These are phyloP conservation scores for Leishmania mexicana DNA, from an alignment of 208 protist species.

Conservation along the genomic window DNA sequence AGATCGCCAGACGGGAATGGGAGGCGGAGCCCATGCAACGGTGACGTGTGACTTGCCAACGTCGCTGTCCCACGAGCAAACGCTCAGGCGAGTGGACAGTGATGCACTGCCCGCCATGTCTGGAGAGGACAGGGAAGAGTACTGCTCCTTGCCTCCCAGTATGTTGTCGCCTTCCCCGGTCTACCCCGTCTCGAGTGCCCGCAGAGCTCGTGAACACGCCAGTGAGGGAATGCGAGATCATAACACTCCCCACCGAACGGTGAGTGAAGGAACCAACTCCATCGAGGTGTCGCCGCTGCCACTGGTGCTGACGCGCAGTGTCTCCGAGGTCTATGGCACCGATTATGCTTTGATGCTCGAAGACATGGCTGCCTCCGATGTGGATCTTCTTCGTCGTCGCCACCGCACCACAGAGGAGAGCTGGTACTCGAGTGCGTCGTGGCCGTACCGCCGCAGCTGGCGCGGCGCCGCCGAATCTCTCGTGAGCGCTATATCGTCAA, in stretches of 20 bases:
- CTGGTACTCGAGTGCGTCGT: slow-evolving; percentile 41
- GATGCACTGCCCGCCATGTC: background rate
- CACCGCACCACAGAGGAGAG: slow-evolving; percentile 21
- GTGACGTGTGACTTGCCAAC: background rate
- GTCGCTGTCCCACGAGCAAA: background rate
- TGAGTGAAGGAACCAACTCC: background rate
- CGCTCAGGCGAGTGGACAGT: background rate
- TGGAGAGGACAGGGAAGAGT: background rate
- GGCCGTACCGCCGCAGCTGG: slow-evolving; percentile 3
- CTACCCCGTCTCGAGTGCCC: background rate
- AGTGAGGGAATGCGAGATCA: background rate
- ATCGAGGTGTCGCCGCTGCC: slow-evolving; percentile 14
- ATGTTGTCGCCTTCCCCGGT: slow-evolving; percentile 7
- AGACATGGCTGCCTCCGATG: slow-evolving; percentile 16
- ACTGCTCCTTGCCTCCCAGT: background rate
- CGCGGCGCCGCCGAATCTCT: slow-evolving; percentile 5
- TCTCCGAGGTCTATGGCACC: slow-evolving; percentile 20
- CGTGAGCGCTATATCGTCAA: background rate
- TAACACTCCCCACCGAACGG: background rate
- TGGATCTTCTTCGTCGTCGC: background rate
- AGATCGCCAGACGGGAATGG: too few relatives aligned
- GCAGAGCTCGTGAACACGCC: background rate
- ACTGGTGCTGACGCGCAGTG: slow-evolving; percentile 12
- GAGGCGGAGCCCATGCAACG: background rate
- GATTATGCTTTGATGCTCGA: slow-evolving; percentile 19